These are phyloP conservation scores for Cyclotella distinguenda DNA, from an alignment of 108 stramenopile genomes.

Conservation along the genomic window DNA sequence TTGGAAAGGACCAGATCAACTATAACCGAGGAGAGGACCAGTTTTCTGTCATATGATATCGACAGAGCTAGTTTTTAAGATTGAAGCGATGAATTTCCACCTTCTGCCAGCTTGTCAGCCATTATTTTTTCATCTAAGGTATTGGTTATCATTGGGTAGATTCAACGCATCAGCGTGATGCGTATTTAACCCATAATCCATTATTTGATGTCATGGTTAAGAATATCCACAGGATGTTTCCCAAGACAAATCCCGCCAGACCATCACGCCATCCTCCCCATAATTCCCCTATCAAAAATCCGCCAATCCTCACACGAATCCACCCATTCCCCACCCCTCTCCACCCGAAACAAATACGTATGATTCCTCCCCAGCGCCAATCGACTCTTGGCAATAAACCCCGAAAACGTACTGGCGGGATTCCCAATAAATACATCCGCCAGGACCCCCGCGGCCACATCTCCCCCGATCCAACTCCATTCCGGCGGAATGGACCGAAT, in stretches of 20 bases:
- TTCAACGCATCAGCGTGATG: no score
- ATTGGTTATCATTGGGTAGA: no score
- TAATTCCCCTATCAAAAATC: constrained; percentile 29
- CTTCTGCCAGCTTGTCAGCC: no score
- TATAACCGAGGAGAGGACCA: constrained; percentile 2
- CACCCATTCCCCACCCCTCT: constrained; percentile 24
- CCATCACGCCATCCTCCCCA: constrained; percentile 18
- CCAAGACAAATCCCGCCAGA: background rate
- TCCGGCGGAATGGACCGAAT: constrained; percentile 31
- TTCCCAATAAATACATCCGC: constrained; percentile 41
- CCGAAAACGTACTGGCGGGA: constrained; percentile 35
- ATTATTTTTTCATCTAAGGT: no score
- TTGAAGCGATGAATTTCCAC: no score
- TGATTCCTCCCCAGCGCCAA: constrained; percentile 34
- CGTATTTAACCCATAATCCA: no score
- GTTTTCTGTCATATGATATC: no score
- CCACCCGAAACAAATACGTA: constrained; percentile 30
- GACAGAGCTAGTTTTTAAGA: no score
- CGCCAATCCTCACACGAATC: constrained; percentile 30
- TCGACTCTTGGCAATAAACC: constrained; percentile 46
- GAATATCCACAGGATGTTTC: background rate
- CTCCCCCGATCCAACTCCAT: constrained; percentile 46
- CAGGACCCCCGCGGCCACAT: constrained; percentile 31
- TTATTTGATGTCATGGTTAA: background rate
- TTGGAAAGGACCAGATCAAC: constrained; percentile 4